These are phyloP conservation scores for Amanita brunnescens DNA, from an alignment of 768 basidiomycete genomes.

Conservation along the genomic window DNA sequence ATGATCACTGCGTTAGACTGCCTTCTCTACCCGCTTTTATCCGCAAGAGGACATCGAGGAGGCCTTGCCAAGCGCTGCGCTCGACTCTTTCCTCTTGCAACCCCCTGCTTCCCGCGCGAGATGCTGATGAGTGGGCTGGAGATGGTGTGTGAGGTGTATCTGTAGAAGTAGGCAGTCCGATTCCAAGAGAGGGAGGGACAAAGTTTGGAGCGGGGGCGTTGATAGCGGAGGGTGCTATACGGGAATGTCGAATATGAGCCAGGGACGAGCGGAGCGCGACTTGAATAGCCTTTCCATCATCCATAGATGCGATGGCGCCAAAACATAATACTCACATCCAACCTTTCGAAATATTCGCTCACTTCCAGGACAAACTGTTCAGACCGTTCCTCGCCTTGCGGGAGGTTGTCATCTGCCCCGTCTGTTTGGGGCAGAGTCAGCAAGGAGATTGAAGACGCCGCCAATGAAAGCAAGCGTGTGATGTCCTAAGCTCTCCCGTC, in stretches of 20 bases:
- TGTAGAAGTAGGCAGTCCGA: constrained; percentile 44
- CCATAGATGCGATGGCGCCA: neutral
- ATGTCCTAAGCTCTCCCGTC: constrained; percentile 47
- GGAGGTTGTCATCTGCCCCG: constrained; percentile 52
- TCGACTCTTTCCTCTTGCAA: constrained; percentile 73
- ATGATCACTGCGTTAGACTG: constrained; percentile 13
- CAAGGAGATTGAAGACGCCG: constrained; percentile 70
- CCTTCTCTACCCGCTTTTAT: constrained; percentile 40
- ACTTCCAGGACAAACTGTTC: constrained; percentile 82
- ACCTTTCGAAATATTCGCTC: constrained; percentile 76
- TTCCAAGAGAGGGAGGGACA: constrained; percentile 71
- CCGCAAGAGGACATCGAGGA: constrained; percentile 56
- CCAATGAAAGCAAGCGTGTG: constrained; percentile 62
- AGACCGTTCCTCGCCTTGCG: constrained; percentile 75
- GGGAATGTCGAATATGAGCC: constrained; percentile 73
- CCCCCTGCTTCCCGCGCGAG: constrained; percentile 39
- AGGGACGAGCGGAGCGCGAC: constrained; percentile 66
- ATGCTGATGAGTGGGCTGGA: neutral
- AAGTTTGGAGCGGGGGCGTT: constrained; percentile 68
- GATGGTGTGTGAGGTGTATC: neutral
- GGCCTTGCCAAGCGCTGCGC: constrained; percentile 69
- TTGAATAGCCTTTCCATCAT: constrained; percentile 53
- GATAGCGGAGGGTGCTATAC: constrained; percentile 84
- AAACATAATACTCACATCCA: constrained; percentile 46
- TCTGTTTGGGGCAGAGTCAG: constrained; percentile 82